These are phyloP conservation scores for Neurospora sp. DNA, from an alignment of 495 filamentous ascomycete species.

Conservation along the genomic window DNA sequence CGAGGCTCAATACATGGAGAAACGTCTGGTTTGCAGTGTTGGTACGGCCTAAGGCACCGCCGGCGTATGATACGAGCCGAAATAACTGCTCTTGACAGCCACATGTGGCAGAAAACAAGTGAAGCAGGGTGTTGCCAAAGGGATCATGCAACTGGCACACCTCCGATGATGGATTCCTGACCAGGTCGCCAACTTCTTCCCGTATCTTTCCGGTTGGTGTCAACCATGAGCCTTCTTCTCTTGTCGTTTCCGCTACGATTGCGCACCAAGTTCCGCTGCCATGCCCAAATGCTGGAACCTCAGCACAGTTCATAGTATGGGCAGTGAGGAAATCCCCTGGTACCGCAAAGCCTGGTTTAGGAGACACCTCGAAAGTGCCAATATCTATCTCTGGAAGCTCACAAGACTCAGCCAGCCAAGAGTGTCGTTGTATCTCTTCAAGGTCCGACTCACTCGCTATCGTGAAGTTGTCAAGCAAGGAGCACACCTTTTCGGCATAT, in stretches of 20 bases:
- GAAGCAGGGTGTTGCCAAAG: conserved; percentile 37
- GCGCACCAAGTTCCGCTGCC: conserved; percentile 27
- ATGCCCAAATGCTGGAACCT: conserved; percentile 24
- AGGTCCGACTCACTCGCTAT: conserved; percentile 12
- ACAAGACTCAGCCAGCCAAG: not conserved
- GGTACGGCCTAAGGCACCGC: conserved; percentile 2
- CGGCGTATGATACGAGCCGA: conserved; percentile 13
- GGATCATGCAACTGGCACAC: conserved; percentile 17
- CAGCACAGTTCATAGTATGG: conserved; percentile 11
- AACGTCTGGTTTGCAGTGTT: conserved; percentile 40
- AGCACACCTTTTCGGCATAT: conserved; percentile 17
- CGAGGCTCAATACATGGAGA: conserved; percentile 32
- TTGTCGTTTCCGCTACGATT: conserved; percentile 17
- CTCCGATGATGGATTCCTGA: conserved; percentile 10
- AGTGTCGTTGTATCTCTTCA: not conserved
- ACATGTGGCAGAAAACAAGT: conserved; percentile 26
- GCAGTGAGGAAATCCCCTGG: conserved; percentile 33
- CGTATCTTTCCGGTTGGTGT: conserved; percentile 11
- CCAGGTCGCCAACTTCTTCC: conserved; percentile 7
- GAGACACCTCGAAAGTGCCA: conserved; percentile 13
- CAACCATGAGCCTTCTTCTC: conserved; percentile 12
- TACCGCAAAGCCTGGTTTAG: conserved; percentile 16
- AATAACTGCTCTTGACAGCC: conserved; percentile 21
- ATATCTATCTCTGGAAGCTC: not conserved
- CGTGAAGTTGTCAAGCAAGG: conserved; percentile 15